Evolutionary conservation across 2,329 filamentous ascomycete genomes (phyloP).

Genomic region (Didymella pomorum): DNA sequence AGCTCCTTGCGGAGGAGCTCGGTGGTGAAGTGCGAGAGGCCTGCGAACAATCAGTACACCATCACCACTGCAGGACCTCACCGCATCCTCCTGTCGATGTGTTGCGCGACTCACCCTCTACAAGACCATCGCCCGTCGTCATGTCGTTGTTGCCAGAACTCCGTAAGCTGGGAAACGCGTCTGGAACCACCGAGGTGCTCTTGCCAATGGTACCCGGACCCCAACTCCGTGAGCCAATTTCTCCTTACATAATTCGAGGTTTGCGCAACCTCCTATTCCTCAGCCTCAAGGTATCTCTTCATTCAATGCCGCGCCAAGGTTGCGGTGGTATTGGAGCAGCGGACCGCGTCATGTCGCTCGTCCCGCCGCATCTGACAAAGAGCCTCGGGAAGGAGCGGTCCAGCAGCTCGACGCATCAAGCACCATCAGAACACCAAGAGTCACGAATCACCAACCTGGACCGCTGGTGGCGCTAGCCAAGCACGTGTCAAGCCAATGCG

Average conservation of each 20-base stretch:
- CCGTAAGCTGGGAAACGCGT: conserved; percentile 17
- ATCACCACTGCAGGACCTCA: not conserved
- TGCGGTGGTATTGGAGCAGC: conserved; percentile 10
- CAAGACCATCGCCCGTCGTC: conserved; percentile 24
- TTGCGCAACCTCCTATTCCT: conserved; percentile 6
- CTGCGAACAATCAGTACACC: conserved; percentile 32
- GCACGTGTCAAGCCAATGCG: not conserved
- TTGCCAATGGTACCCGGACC: conserved; percentile 21
- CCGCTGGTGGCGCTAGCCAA: too few relatives aligned
- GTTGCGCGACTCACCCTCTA: conserved; percentile 30
- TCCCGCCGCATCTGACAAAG: conserved; percentile 7
- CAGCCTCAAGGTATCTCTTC: conserved; percentile 6
- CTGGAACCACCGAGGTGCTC: conserved; percentile 20
- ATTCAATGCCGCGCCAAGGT: conserved; percentile 1
- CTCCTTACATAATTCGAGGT: conserved; percentile 23
- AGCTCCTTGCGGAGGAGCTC: conserved; percentile 60
- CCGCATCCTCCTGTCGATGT: not conserved
- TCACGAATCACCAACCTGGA: not conserved
- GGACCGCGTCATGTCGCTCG: not conserved
- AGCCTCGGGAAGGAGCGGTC: conserved; percentile 7
- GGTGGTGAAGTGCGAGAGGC: conserved; percentile 50
- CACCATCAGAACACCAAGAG: not conserved
- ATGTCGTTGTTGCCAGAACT: conserved; percentile 30
- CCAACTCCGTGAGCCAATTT: conserved; percentile 27
- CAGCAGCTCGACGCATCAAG: conserved; percentile 1